These are phyloP conservation scores for Apiotrichum gamsii DNA, from an alignment of 1,284 basidiomycete species.

Conservation along the genomic window DNA sequence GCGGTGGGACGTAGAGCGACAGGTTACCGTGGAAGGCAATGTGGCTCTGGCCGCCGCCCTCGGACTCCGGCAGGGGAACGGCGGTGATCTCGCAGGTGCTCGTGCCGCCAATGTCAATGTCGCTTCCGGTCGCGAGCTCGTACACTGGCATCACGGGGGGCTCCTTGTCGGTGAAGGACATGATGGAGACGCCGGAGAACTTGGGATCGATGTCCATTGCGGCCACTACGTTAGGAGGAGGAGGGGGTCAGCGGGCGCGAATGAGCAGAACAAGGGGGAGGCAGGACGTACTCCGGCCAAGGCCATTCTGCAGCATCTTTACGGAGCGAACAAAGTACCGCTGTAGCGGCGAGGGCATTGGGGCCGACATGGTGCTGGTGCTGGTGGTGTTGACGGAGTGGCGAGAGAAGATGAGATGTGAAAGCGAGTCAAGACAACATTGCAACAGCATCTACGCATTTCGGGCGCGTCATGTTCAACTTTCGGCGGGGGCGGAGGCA, in stretches of 20 bases:
- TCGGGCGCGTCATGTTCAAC: not conserved
- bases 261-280: not conserved
- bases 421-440: not conserved
- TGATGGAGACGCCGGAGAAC: conserved; percentile 27
- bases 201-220: conserved; percentile 28
- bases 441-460: not conserved
- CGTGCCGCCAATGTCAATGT: conserved; percentile 43
- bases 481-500: not conserved
- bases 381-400: conserved; percentile 1
- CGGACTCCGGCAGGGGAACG: conserved; percentile 7
- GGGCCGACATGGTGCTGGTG: conserved; percentile 9
- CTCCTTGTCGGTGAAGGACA: conserved; percentile 23
- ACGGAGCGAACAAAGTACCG: conserved; percentile 38
- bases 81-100: conserved; percentile 31
- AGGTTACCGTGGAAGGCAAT: conserved; percentile 39
- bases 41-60: conserved; percentile 18
- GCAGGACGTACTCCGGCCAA: conserved; percentile 23
- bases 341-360: conserved; percentile 30
- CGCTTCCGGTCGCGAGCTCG: conserved; percentile 34
- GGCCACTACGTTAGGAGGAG: no score
- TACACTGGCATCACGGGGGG: conserved; percentile 16
- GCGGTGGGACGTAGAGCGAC: conserved; percentile 39
- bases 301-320: conserved; percentile 30
- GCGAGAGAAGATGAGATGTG: not conserved
- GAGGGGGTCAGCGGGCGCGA: not conserved